A percentile compares a stretch with the other conserved stretches of the same genome.
phyloP scores from a whole-genome alignment of 2,329 filamentous ascomycete species.

The Aureobasidium sp. region DNA sequence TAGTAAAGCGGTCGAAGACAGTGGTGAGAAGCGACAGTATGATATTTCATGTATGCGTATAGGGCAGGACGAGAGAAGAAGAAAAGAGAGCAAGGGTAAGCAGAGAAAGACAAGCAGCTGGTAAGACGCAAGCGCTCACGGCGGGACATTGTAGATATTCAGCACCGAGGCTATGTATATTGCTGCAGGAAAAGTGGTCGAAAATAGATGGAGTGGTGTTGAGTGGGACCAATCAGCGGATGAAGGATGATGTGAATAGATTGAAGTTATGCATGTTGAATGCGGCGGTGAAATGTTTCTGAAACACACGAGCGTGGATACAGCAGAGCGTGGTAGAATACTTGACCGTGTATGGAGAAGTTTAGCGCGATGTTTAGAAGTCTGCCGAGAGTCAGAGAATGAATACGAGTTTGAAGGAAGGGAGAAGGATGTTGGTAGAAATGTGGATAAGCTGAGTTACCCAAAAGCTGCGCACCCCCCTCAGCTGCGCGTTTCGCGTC shows the following conservation, averaged over 20 bases:
- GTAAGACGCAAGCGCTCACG: background rate
- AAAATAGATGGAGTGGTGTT: conserved; percentile 5
- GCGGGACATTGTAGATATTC: background rate
- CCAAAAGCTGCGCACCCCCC: too few species aligned
- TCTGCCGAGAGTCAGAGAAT: background rate
- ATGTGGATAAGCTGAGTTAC: background rate
- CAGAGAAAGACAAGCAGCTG: background rate
- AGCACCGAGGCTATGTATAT: background rate
- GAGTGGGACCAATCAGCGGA: background rate
- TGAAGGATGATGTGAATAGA: conserved; percentile 1
- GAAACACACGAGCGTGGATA: background rate
- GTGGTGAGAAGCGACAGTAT: background rate
- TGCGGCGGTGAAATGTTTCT: conserved; percentile 1
- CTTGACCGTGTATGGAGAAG: background rate
- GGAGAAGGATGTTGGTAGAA: background rate
- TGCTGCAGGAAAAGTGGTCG: background rate
- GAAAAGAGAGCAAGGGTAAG: background rate
- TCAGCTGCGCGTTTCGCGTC: too few species aligned
- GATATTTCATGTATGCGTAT: background rate
- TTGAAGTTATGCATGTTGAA: background rate
- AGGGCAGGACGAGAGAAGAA: background rate
- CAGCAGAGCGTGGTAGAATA: background rate
- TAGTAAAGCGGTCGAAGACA: too few species aligned
- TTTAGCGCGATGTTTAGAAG: background rate
- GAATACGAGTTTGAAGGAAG: background rate